Conservation (phyloP, 495 filamentous ascomycete genomes). For the Lasiosphaeria hispida region DNA sequence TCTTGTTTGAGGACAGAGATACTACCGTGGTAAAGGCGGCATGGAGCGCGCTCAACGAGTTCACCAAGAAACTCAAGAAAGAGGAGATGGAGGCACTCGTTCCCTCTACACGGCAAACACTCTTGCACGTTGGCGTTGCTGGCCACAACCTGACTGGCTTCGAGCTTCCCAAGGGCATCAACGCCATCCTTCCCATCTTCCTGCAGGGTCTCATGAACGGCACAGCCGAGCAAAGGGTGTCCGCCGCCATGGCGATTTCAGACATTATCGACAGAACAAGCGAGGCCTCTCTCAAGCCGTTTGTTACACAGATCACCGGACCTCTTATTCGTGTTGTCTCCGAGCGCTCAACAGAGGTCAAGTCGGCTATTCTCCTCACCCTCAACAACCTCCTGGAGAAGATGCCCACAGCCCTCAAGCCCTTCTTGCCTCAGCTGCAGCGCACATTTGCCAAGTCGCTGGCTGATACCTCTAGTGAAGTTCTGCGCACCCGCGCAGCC, state of each 20-base stretch:
- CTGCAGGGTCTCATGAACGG: conserved; percentile 97
- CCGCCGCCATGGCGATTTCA: conserved; percentile 88
- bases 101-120: conserved; percentile 74
- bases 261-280: conserved; percentile 92
- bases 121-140: conserved; percentile 83
- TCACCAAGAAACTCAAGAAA: conserved; percentile 87
- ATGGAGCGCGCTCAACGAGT: conserved; percentile 83
- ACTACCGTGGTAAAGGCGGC: conserved; percentile 83
- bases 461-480: conserved; percentile 88
- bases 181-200: conserved; percentile 94
- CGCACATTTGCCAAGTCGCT: conserved; percentile 94
- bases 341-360: conserved; percentile 91
- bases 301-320: conserved; percentile 96
- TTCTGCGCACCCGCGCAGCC: conserved; percentile 83
- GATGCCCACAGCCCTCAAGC: conserved; percentile 92
- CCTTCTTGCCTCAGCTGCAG: conserved; percentile 95
- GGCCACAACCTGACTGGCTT: conserved; percentile 87
- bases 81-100: conserved; percentile 98
- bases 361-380: conserved; percentile 88
- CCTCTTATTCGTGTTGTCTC: conserved; percentile 96
- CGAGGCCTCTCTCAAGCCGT: conserved; percentile 79
- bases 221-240: conserved; percentile 82
- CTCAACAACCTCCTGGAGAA: conserved; percentile 95
- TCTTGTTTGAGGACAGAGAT: conserved; percentile 88
- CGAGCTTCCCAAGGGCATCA: conserved; percentile 93